Conservation (phyloP, 148 eudicot genomes). For the Rheum nobile region DNA sequence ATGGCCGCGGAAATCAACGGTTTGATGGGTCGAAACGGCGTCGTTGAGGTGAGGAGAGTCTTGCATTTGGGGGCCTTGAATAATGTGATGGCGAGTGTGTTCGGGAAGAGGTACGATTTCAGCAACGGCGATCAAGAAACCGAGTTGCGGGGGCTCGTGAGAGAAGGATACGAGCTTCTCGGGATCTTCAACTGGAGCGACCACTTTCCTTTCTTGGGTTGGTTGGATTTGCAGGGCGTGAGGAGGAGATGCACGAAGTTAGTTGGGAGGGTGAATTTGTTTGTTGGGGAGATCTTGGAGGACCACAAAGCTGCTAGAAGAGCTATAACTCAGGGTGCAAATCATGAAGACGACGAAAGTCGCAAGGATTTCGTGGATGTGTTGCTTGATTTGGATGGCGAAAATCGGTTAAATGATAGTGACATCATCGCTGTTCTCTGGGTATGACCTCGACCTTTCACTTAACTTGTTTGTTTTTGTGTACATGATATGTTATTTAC, state of each 20-base stretch:
- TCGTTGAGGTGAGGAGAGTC: conserved; percentile 37
- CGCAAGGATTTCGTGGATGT: conserved; percentile 78
- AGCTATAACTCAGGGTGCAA: not conserved
- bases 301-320: conserved; percentile 41
- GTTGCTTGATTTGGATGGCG: conserved; percentile 63
- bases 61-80: conserved; percentile 67
- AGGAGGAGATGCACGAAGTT: conserved; percentile 49
- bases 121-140: not conserved
- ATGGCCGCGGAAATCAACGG: conserved; percentile 9
- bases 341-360: conserved; percentile 16
- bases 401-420: conserved; percentile 41
- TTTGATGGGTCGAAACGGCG: conserved; percentile 16
- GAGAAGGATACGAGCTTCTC: conserved; percentile 73
- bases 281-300: conserved; percentile 51
- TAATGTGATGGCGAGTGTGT: conserved; percentile 85
- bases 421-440: conserved; percentile 94
- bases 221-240: conserved; percentile 80
- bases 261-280: conserved; percentile 49
- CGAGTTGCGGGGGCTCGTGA: conserved; percentile 47
- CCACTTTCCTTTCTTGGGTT: conserved; percentile 63
- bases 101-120: conserved; percentile 48
- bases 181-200: conserved; percentile 86
- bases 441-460: conserved; percentile 29
- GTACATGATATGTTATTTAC: not conserved
- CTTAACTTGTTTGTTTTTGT: not conserved